Evolutionary conservation across 2,329 filamentous ascomycete species (phyloP).

Genomic region (Gaeumannomyces sp.): DNA sequence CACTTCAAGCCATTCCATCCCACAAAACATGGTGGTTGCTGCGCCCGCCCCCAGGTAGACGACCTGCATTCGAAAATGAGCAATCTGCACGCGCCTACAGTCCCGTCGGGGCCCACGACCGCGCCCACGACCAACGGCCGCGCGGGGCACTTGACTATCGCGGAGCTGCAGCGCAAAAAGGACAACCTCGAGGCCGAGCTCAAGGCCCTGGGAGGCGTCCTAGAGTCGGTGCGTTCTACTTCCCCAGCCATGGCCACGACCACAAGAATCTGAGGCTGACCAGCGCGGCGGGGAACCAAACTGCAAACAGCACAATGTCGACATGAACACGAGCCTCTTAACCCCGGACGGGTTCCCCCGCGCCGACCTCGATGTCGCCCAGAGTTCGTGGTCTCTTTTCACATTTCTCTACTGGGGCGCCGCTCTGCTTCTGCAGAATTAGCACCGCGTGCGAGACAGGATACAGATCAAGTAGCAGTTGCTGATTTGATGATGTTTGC

Average conservation of each 20-base stretch:
- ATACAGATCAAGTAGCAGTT: neutral
- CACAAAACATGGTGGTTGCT: neutral
- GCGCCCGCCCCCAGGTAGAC: neutral
- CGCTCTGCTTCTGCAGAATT: neutral
- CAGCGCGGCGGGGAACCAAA: neutral
- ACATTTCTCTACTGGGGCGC: neutral
- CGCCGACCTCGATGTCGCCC: conserved; percentile 88
- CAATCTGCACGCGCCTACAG: conserved; percentile 52
- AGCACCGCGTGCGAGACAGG: neutral
- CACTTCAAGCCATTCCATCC: neutral
- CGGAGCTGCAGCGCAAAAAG: conserved; percentile 78
- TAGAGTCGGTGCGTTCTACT: conserved; percentile 68
- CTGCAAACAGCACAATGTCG: conserved; percentile 68
- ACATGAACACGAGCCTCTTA: conserved; percentile 83
- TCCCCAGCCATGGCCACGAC: neutral
- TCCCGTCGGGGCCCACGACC: conserved; percentile 70
- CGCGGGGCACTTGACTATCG: conserved; percentile 60
- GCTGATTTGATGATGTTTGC: neutral
- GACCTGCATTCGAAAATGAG: conserved; percentile 35
- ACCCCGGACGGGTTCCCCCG: conserved; percentile 89
- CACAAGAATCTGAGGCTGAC: neutral
- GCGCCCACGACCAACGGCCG: conserved; percentile 54
- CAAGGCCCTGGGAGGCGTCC: conserved; percentile 72
- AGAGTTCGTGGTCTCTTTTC: conserved; percentile 52
- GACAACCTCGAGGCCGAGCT: conserved; percentile 81